Conservation (phyloP, 2,329 filamentous ascomycete species). For the Cladorrhinum sp. region DNA sequence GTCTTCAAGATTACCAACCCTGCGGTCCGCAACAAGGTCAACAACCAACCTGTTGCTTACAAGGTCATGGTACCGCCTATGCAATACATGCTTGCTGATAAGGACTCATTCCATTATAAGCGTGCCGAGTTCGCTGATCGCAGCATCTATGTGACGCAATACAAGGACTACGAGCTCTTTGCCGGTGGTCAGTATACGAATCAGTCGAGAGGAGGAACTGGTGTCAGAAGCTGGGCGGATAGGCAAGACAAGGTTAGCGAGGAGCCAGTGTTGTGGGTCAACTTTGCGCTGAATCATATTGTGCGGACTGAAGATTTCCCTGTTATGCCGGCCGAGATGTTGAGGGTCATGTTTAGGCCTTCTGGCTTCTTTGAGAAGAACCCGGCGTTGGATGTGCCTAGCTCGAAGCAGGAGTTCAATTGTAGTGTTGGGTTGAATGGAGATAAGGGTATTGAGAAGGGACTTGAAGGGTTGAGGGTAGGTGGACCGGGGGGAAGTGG, state of each 20-base stretch:
- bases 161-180: slow-evolving; percentile 38
- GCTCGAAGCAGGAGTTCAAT: slow-evolving; percentile 43
- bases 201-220: slow-evolving; percentile 38
- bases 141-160: slow-evolving; percentile 36
- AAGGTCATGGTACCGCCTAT: slow-evolving; percentile 55
- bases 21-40: slow-evolving; percentile 49
- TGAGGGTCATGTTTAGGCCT: slow-evolving; percentile 48
- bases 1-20: slow-evolving; percentile 59
- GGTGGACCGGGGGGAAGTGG: slow-evolving; percentile 7
- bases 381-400: slow-evolving; percentile 49
- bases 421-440: slow-evolving; percentile 34
- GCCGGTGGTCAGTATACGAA: slow-evolving; percentile 39
- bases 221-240: slow-evolving; percentile 34
- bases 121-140: slow-evolving; percentile 38
- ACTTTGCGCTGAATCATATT: slow-evolving; percentile 57
- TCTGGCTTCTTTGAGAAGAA: slow-evolving; percentile 53
- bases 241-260: slow-evolving; percentile 42
- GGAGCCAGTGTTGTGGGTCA: slow-evolving; percentile 52
- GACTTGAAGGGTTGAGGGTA: slow-evolving; percentile 14
- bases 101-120: slow-evolving; percentile 33
- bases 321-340: slow-evolving; percentile 62
- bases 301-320: slow-evolving; percentile 65
- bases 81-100: slow-evolving; percentile 54
- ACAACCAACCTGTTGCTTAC: slow-evolving; percentile 53
- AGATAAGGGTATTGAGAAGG: slow-evolving; percentile 9